Base-by-base conservation (phyloP, 2,329 filamentous ascomycete species). In the Aspergillus fumigatus region DNA sequence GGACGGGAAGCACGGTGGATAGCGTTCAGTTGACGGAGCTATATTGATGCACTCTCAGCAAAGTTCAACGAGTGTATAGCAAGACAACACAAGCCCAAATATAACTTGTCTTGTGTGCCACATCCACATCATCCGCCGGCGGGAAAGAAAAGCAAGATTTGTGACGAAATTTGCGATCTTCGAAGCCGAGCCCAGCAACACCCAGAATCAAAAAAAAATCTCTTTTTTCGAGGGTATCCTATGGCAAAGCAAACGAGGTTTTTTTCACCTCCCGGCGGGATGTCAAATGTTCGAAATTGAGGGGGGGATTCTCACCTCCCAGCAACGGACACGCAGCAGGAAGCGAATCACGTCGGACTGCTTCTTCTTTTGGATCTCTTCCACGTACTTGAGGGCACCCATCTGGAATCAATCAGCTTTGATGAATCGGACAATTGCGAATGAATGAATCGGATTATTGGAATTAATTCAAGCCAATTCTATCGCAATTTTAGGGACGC, bases 311-410 rank as follows among this genome's bases (percentile, higher is more conserved):
- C 77, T 80, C 77, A 80, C 93, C 90, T 99, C 94, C 94, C 94
- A 99, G 92, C 94, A 99, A 84, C 94, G 92, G 79, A 96, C 92
- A 81, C 92, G 93, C 82, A 97, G 91, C 84, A 99, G 89, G 88
- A 99, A 99, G 85, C 92, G 92, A 85, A 97, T 90, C 78, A 99
- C 89, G 87, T 99, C 94, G 81, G 91, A 96, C 89, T 99, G 94
- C 92, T 99, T 99, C 91, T 96, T 97, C 92, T 99, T 97, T 82
- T 97, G 92, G 85, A 99, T 89, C 88, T 99, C 94, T 88, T 99
- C 95, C 84, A 99, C 91, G 86, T 96, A 99, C 85, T 99, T 99
- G 82, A 97, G 91, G 85, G 93, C 93, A 90, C 94, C 94, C 94
- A 97, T 97, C 87, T 93, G 59, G 54, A 64, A 45, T 48, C 52